A percentile compares a stretch with the other conserved stretches of the same genome.
Evolutionary conservation across 106 monocot species (phyloP).

Genomic region (Dioscorea zingiberensis): DNA sequence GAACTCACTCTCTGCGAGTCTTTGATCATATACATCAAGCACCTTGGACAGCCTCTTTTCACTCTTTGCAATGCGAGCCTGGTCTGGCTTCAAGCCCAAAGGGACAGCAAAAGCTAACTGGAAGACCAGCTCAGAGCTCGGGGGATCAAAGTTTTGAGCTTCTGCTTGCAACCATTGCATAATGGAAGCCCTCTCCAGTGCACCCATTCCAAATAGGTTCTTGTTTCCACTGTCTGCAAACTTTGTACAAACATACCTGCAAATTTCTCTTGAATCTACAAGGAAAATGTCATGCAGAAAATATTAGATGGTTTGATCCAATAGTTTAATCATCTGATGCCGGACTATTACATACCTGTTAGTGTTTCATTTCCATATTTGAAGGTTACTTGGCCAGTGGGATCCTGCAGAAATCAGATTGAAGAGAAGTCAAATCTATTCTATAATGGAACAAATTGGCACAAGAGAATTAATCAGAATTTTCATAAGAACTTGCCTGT

Average conservation of each 20-base stretch:
- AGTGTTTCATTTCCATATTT: constrained; percentile 7
- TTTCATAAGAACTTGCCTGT: constrained; percentile 6
- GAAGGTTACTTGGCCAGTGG: constrained; percentile 9
- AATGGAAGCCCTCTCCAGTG: constrained; percentile 23
- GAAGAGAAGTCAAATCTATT: not conserved
- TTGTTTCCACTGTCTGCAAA: constrained; percentile 17
- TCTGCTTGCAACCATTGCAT: constrained; percentile 32
- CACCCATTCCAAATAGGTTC: constrained; percentile 10
- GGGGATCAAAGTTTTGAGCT: constrained; percentile 23
- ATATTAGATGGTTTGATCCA: too few relatives aligned
- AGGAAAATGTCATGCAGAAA: not conserved
- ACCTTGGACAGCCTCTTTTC: constrained; percentile 35
- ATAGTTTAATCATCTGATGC: too few relatives aligned
- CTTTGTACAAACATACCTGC: constrained; percentile 17
- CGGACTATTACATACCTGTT: not conserved
- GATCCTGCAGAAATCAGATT: constrained; percentile 7
- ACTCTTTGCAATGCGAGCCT: constrained; percentile 9
- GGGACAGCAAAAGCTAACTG: constrained; percentile 42
- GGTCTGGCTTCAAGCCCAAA: not conserved
- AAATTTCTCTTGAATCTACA: constrained; percentile 22
- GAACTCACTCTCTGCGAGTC: constrained; percentile 41
- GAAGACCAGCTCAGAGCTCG: constrained; percentile 49
- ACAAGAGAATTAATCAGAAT: not conserved
- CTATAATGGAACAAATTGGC: not conserved
- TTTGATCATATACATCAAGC: constrained; percentile 49